These are phyloP conservation scores for Gremmenia infestans DNA, from an alignment of 2,329 filamentous ascomycete genomes.

Conservation along the genomic window DNA sequence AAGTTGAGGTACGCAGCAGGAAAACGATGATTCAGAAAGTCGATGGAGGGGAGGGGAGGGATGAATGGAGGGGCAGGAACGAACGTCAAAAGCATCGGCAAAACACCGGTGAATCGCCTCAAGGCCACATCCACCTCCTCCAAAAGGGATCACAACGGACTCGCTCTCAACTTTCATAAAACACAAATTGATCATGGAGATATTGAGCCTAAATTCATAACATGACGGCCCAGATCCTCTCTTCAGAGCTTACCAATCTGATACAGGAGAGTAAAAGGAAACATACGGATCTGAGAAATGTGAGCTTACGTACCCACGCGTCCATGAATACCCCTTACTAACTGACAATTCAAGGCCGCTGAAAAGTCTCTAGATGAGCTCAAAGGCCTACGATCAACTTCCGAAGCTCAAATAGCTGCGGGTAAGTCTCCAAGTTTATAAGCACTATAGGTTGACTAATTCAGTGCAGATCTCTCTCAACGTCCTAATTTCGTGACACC, in stretches of 20 bases:
- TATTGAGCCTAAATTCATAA: conserved; percentile 19
- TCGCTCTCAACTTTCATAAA: neutral
- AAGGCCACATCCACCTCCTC: conserved; percentile 10
- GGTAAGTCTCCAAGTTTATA: conserved; percentile 21
- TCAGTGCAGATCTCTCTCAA: conserved; percentile 67
- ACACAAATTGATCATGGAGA: conserved; percentile 19
- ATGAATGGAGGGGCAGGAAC: conserved; percentile 4
- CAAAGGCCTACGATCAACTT: conserved; percentile 67
- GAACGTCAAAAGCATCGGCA: neutral
- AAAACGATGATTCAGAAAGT: neutral
- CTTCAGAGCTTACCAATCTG: conserved; percentile 82
- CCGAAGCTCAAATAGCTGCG: conserved; percentile 53
- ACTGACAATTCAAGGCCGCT: conserved; percentile 58
- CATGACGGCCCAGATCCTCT: conserved; percentile 89
- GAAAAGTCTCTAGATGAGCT: conserved; percentile 92
- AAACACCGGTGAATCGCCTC: conserved; percentile 12
- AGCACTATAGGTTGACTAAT: conserved; percentile 5
- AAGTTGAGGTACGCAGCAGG: no score
- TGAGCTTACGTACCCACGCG: conserved; percentile 35
- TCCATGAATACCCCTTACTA: conserved; percentile 13
- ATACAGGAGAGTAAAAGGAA: conserved; percentile 96
- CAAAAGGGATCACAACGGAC: neutral
- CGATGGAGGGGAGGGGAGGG: conserved; percentile 6
- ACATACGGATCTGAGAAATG: conserved; percentile 82
- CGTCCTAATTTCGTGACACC: conserved; percentile 83